A percentile compares a stretch with the other conserved stretches of the same genome.
These are phyloP conservation scores for Ambrosiella cleistominuta DNA, from an alignment of 2,329 filamentous ascomycete genomes.

Conservation along the genomic window DNA sequence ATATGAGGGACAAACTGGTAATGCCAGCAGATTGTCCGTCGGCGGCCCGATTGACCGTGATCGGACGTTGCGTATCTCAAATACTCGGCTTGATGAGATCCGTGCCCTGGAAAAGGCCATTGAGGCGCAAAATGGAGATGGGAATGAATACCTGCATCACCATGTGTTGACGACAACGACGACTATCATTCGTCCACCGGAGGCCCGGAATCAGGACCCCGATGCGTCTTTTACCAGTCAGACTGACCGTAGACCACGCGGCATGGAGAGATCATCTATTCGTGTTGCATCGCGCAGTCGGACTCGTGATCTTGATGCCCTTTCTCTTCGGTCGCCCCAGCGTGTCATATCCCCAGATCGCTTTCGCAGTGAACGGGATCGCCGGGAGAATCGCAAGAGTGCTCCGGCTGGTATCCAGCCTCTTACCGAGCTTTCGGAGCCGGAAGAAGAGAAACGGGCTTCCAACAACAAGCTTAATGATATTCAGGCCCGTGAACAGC, in stretches of 20 bases:
- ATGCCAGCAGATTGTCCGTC: constrained; percentile 2
- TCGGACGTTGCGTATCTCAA: constrained; percentile 7
- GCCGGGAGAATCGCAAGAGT: constrained; percentile 10
- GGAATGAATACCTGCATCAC: constrained; percentile 11
- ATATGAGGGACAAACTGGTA: constrained; percentile 2
- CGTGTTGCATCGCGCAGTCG: constrained; percentile 6
- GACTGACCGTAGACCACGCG: constrained; percentile 2
- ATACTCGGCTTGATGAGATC: constrained; percentile 21
- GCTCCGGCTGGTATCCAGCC: constrained; percentile 7
- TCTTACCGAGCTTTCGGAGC: constrained; percentile 10
- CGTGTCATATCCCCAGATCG: constrained; percentile 7
- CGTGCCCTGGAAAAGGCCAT: constrained; percentile 20
- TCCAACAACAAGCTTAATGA: constrained; percentile 28
- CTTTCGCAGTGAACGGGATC: constrained; percentile 3
- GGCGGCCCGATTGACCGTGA: constrained; percentile 1
- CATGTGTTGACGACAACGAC: constrained; percentile 12
- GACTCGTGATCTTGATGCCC: constrained; percentile 1
- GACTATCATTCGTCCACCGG: constrained; percentile 8
- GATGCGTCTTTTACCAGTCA: background rate
- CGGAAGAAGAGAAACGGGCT: constrained; percentile 1
- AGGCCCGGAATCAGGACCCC: background rate
- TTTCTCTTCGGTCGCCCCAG: constrained; percentile 3
- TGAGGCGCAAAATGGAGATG: constrained; percentile 15
- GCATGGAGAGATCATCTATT: constrained; percentile 1
- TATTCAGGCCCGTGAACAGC: constrained; percentile 28